A percentile compares a stretch with the other conserved stretches of the same genome.
phyloP scores from a whole-genome alignment of 768 basidiomycete genomes.

The Lentinula sp. region DNA sequence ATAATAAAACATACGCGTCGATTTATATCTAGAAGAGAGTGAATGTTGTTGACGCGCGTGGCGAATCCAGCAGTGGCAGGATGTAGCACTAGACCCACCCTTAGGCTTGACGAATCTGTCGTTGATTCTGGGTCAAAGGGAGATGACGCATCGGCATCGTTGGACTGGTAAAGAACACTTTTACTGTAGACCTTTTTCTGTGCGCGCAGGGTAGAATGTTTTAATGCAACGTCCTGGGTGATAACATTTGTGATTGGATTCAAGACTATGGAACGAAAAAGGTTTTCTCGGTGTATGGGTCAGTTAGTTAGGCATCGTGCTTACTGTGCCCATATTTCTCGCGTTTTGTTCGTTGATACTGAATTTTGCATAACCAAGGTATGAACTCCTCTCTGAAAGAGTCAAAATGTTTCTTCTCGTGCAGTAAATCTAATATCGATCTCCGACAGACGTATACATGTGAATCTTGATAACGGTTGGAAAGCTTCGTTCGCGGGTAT shows the following conservation, averaged over 20 bases:
- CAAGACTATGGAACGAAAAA: conserved; percentile 29
- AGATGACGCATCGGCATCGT: conserved; percentile 31
- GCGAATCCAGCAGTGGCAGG: conserved; percentile 47
- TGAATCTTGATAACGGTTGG: conserved; percentile 69
- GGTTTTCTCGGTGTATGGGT: not conserved
- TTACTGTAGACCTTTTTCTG: conserved; percentile 11
- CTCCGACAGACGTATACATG: conserved; percentile 88
- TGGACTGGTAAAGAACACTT: not conserved
- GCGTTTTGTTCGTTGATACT: conserved; percentile 60
- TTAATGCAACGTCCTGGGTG: conserved; percentile 45
- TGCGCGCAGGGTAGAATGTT: conserved; percentile 49
- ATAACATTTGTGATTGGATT: conserved; percentile 35
- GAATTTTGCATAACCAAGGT: conserved; percentile 87
- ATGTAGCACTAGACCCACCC: conserved; percentile 62
- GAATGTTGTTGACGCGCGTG: conserved; percentile 70
- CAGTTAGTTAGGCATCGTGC: not conserved
- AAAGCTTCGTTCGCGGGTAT: conserved; percentile 65
- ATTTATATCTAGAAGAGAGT: conserved; percentile 75
- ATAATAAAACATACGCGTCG: conserved; percentile 47
- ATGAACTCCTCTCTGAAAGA: conserved; percentile 88
- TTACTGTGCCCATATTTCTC: conserved; percentile 55
- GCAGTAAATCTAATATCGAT: conserved; percentile 64
- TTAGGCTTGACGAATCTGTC: conserved; percentile 37
- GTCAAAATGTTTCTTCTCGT: conserved; percentile 63
- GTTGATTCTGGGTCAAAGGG: conserved; percentile 31